Evolutionary conservation across 345 rosid species (phyloP), one percentile per base, ranked within the genome.

Genomic region (Linum trigynum): DNA sequence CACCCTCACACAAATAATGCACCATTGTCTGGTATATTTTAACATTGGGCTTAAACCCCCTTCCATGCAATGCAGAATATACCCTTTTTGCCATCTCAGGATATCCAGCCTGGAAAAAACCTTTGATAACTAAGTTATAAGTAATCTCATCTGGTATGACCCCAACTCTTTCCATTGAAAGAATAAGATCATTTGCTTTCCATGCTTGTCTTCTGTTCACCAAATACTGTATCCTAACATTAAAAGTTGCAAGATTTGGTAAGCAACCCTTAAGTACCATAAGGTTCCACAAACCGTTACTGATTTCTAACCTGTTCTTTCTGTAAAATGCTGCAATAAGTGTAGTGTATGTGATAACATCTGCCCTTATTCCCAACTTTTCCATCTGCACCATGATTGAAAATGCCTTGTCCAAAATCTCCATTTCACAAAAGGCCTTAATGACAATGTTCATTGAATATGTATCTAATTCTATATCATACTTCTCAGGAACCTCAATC

Each of bases 1-100:
- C 81, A 39, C 77, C 89, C 68, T 78, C 81, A 65, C 91, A 85
- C 39, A 90, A 78, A 77, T 87, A 84, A 77, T 90, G 95, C 64
- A 85, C 80, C 97, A 87, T 79, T 32, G 95, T 87, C 79, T 90
- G 88, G 75, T 87, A 85, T 62, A 87, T 84, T 78, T 82, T 84
- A 59, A 50, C 74, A 72, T 87, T 90, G 5, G 87, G 89, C 68
- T 67, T 80, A 71, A 68, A 75, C 8, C 82, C 83, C 4, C 76
- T 77, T 15, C 72, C 76, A 53, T 73, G 85, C 71, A 89, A 64
- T 2, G 92, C 81, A 71, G 86, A 82, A 72, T 81, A 89, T 60
- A 87, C 87, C 77, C 75, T 81, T 67, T 77, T 84, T 42, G 95
- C 97, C 97, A 90, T 87, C 56, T 87, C 86, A 71, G 79, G 81